Evolutionary conservation across 345 rosid species (phyloP).

Genomic region (Populus deltoides): DNA sequence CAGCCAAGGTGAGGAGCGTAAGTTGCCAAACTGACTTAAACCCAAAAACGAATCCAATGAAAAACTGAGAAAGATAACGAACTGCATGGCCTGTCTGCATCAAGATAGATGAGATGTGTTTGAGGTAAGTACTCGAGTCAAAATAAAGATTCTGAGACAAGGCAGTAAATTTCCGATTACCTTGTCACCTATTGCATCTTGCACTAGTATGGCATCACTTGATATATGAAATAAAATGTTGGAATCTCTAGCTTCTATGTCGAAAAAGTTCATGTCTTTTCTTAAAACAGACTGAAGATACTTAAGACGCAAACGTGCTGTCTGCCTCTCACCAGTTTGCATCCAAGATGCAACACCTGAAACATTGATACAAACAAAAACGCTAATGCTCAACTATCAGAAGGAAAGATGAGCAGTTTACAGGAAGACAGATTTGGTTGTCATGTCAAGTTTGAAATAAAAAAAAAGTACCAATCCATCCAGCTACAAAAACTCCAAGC

Average conservation of each 20-base stretch:
- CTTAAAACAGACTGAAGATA: slow-evolving; percentile 63
- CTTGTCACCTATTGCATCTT: slow-evolving; percentile 91
- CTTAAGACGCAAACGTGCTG: slow-evolving; percentile 59
- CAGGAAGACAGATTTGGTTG: not conserved
- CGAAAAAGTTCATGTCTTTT: slow-evolving; percentile 66
- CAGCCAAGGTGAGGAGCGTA: slow-evolving; percentile 76
- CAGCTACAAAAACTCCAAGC: slow-evolving; percentile 46
- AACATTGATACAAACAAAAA: slow-evolving; percentile 7
- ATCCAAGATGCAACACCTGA: slow-evolving; percentile 72
- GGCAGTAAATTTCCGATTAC: slow-evolving; percentile 22
- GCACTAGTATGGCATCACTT: slow-evolving; percentile 79
- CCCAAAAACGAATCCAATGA: slow-evolving; percentile 61
- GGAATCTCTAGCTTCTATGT: slow-evolving; percentile 67
- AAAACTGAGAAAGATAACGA: slow-evolving; percentile 66
- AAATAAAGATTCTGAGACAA: not conserved
- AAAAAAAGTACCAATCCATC: slow-evolving; percentile 59
- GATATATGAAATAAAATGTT: slow-evolving; percentile 65
- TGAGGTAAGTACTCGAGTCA: not conserved
- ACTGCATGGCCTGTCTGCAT: slow-evolving; percentile 73
- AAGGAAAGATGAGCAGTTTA: not conserved
- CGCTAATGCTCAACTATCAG: slow-evolving; percentile 1
- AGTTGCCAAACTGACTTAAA: slow-evolving; percentile 77
- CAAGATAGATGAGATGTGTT: slow-evolving; percentile 11
- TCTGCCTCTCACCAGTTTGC: slow-evolving; percentile 90
- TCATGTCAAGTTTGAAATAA: not conserved